These are phyloP conservation scores for Zygoascus biomembranicola DNA, from an alignment of 805 yeast species.

Conservation along the genomic window DNA sequence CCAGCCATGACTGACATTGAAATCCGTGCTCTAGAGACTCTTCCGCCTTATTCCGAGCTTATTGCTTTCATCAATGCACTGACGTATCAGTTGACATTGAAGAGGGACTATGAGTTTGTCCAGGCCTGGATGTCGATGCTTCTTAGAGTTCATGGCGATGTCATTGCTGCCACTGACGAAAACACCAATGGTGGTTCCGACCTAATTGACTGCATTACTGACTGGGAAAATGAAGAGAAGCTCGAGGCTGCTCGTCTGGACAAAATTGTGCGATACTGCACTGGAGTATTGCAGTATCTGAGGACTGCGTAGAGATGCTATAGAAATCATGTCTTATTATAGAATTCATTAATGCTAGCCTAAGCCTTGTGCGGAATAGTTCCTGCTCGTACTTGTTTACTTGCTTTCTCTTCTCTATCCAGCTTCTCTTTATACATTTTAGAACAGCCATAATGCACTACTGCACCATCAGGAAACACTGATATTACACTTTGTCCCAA, in stretches of 20 bases:
- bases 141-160: conserved; percentile 75
- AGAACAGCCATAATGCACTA: conserved; percentile 53
- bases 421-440: conserved; percentile 14
- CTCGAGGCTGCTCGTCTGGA: conserved; percentile 46
- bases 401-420: conserved; percentile 2
- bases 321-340: no score
- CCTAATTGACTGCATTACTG: conserved; percentile 26
- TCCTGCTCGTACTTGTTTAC: not conserved
- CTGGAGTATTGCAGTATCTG: conserved; percentile 66
- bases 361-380: not conserved
- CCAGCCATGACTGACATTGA: conserved; percentile 82
- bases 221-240: conserved; percentile 41
- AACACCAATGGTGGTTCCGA: conserved; percentile 30
- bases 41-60: conserved; percentile 63
- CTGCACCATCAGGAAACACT: conserved; percentile 35
- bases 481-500: conserved; percentile 49
- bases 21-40: conserved; percentile 60
- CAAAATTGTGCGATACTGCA: conserved; percentile 64
- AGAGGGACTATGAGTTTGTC: conserved; percentile 62
- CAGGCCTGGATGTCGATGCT: conserved; percentile 76
- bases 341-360: not conserved
- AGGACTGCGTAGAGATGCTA: conserved; percentile 11
- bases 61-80: conserved; percentile 60
- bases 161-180: conserved; percentile 31
- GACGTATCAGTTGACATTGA: conserved; percentile 45